Percentiles rank a stretch among this genome's conserved stretches.
phyloP scores from a whole-genome alignment of 176 grass and related monocot genomes.

The Musa troglodytarum region DNA sequence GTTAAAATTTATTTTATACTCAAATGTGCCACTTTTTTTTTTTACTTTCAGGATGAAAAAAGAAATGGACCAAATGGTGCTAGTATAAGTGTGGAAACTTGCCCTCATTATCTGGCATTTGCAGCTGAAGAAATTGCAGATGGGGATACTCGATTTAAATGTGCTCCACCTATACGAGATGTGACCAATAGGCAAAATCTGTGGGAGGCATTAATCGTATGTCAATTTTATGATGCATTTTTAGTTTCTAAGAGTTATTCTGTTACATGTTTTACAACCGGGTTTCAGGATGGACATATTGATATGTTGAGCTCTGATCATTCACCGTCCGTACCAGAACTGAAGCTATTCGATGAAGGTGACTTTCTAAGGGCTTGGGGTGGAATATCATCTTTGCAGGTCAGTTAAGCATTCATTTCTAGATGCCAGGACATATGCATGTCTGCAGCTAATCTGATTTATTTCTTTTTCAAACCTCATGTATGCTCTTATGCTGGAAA shows the following conservation, averaged over 20 bases:
- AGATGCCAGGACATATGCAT: not conserved
- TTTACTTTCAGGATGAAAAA: constrained; percentile 59
- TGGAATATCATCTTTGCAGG: constrained; percentile 95
- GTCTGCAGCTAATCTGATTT: not conserved
- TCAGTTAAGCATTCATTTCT: constrained; percentile 3
- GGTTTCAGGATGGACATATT: constrained; percentile 66
- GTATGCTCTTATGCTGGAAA: not conserved
- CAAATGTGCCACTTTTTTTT: not conserved
- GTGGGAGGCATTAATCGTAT: constrained; percentile 87
- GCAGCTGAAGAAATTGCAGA: constrained; percentile 75
- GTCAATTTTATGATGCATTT: constrained; percentile 8
- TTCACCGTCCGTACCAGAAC: constrained; percentile 76
- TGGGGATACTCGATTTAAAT: constrained; percentile 93
- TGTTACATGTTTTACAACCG: not conserved
- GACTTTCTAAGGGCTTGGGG: constrained; percentile 95
- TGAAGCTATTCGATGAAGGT: constrained; percentile 89
- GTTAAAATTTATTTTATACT: not conserved
- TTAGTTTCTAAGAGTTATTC: constrained; percentile 6
- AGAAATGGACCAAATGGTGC: constrained; percentile 43
- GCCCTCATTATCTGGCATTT: constrained; percentile 97
- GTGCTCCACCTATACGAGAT: constrained; percentile 79
- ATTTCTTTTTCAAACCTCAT: not conserved
- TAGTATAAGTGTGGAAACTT: constrained; percentile 83
- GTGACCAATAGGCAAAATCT: constrained; percentile 64
- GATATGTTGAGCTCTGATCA: constrained; percentile 99